Conservation (phyloP, 306 rosid species). For the Ammopiptanthus mongolicus region DNA sequence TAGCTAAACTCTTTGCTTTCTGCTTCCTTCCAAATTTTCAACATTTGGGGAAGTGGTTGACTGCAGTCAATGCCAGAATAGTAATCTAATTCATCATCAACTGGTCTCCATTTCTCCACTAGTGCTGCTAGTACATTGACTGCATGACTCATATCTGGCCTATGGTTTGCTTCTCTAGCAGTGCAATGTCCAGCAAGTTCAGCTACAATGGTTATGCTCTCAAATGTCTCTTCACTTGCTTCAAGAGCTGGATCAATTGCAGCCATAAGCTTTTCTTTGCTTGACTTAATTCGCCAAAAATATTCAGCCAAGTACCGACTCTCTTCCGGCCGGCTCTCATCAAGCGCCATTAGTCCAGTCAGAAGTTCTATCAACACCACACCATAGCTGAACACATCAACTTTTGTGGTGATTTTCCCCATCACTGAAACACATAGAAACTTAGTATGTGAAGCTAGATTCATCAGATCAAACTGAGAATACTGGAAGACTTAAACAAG, state of each 20-base stretch:
- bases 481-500: background rate
- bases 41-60: constrained; percentile 64
- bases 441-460: background rate
- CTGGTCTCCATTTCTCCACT: constrained; percentile 71
- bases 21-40: constrained; percentile 66
- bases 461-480: background rate
- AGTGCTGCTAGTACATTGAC: constrained; percentile 54
- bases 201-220: constrained; percentile 44
- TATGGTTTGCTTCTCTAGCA: constrained; percentile 64
- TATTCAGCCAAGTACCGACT: constrained; percentile 74
- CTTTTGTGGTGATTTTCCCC: constrained; percentile 90
- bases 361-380: constrained; percentile 77
- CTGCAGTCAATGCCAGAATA: constrained; percentile 46
- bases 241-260: constrained; percentile 61
- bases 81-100: constrained; percentile 35
- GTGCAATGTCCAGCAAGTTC: constrained; percentile 88
- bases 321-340: constrained; percentile 74
- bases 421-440: constrained; percentile 50
- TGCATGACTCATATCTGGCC: constrained; percentile 85
- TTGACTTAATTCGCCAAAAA: constrained; percentile 68
- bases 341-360: constrained; percentile 72
- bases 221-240: constrained; percentile 40
- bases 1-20: constrained; percentile 44
- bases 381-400: constrained; percentile 76
- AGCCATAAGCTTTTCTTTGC: constrained; percentile 51